Percentiles rank a stretch among this genome's conserved stretches.
Evolutionary conservation across 2,329 filamentous ascomycete genomes (phyloP).

Genomic region (Neophaeococcomyces mojaviensis): DNA sequence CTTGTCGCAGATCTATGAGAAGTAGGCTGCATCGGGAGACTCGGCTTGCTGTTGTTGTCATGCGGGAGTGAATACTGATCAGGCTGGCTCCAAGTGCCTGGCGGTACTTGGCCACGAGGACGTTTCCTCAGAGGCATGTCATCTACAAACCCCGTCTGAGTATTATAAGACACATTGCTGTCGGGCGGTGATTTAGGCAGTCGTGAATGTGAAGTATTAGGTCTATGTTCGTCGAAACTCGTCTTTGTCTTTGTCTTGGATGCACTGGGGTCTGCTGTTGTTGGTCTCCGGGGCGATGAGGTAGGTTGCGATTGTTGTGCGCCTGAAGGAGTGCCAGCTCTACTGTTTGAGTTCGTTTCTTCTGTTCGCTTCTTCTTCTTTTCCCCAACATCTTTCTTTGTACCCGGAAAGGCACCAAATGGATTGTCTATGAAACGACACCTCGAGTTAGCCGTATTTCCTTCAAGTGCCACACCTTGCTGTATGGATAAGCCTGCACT

Average conservation of each 20-base stretch:
- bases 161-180: not conserved
- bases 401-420: conserved; percentile 39
- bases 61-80: no score
- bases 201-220: not conserved
- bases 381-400: conserved; percentile 28
- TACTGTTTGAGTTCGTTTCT: conserved; percentile 29
- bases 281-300: conserved; percentile 5
- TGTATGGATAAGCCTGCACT: no score
- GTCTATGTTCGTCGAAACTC: conserved; percentile 3
- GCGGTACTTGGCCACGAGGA: not conserved
- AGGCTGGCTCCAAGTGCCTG: not conserved
- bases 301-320: conserved; percentile 23
- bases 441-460: not conserved
- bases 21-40: no score
- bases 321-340: not conserved
- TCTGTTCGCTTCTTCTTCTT: conserved; percentile 32
- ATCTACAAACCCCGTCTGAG: not conserved
- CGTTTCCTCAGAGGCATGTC: conserved; percentile 3
- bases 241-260: conserved; percentile 6
- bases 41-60: no score
- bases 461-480: no score
- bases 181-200: not conserved
- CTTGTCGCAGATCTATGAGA: no score
- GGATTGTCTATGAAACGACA: conserved; percentile 33
- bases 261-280: conserved; percentile 7